phyloP scores from a whole-genome alignment of 108 stramenopile species.

The Cyclotella cryptica region DNA sequence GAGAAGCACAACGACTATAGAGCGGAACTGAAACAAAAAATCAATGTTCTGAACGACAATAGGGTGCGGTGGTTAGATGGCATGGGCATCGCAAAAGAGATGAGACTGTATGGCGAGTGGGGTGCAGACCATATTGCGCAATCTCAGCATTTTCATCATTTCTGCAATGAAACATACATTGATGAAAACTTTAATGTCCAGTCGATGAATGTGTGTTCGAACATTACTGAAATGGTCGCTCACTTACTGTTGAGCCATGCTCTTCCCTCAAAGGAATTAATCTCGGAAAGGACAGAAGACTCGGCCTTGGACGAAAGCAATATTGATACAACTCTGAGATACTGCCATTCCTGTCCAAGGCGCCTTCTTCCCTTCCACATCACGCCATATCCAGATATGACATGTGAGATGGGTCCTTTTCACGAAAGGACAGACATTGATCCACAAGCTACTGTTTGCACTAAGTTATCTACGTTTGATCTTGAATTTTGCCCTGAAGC shows the following conservation, averaged over 20 bases:
- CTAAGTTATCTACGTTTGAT: neutral
- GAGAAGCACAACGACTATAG: conserved; percentile 16
- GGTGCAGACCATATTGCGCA: conserved; percentile 31
- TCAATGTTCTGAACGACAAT: conserved; percentile 20
- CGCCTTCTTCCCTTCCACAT: conserved; percentile 43
- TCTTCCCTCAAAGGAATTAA: conserved; percentile 24
- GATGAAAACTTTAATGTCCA: neutral
- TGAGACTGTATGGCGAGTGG: conserved; percentile 37
- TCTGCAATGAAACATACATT: conserved; percentile 19
- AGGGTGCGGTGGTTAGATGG: conserved; percentile 50
- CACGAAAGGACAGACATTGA: conserved; percentile 12
- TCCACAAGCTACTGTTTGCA: neutral
- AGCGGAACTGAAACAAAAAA: neutral
- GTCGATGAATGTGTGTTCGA: conserved; percentile 28
- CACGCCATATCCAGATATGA: conserved; percentile 31
- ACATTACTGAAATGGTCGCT: conserved; percentile 47
- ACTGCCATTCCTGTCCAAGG: conserved; percentile 42
- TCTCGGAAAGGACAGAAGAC: neutral
- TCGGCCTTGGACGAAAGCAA: neutral
- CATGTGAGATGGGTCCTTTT: conserved; percentile 28
- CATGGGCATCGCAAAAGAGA: conserved; percentile 41
- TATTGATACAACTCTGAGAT: conserved; percentile 7
- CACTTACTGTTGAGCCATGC: conserved; percentile 42
- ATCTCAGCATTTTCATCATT: conserved; percentile 54
- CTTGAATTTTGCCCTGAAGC: conserved; percentile 18